Base-by-base conservation (phyloP, 345 rosid genomes). In the Capsella bursapastoris region DNA sequence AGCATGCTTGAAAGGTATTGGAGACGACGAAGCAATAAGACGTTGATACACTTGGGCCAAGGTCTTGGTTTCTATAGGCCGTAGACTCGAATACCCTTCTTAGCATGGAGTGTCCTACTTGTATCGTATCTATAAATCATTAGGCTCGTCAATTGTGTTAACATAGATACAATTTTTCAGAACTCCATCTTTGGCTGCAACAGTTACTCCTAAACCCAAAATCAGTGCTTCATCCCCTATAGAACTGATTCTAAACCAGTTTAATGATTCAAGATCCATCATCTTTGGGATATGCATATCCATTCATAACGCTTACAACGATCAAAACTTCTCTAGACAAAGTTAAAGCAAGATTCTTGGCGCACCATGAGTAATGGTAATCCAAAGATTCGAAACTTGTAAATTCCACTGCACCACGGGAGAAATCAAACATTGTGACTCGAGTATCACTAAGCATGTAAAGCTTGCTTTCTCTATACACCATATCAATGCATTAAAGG, bases 221-320 rank as follows among this genome's bases (percentile, higher is more conserved):
- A 68, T 4, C 72, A 56, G 41, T 68, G 53, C 53, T 68, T 55
- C 72, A 7, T 68, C 52, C 62, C 72, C 53, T 56, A 43, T 16
- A 56, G 53, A 68, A 10, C 56, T 2, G 29, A 29, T 29, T 10
- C 9, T 14, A 0, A 4, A 28, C 63, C 72, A 68, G 28, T 40
- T 0, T 38, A 13, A 55, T 68, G 52, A 41, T 10, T 55, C 3
- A n/a, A 18, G 29, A 51, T 66, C 71, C 60, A 25, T 12, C 71
- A 18, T 18, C 22, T 18, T 18, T 18, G 22, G 22, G 22, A 18
- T 18, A 18, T 18, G 1, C 22, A 18, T 18, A 4, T 31, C 1
- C 34, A 31, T 31, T 31, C 34, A 31, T 3, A 0, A 3, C 13
- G 12, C 5, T 22, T 35, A 14, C 1, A 51, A 66, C 22, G 32